These are phyloP conservation scores for Cucumis variabilis DNA, from an alignment of 331 rosid genomes.

Conservation along the genomic window DNA sequence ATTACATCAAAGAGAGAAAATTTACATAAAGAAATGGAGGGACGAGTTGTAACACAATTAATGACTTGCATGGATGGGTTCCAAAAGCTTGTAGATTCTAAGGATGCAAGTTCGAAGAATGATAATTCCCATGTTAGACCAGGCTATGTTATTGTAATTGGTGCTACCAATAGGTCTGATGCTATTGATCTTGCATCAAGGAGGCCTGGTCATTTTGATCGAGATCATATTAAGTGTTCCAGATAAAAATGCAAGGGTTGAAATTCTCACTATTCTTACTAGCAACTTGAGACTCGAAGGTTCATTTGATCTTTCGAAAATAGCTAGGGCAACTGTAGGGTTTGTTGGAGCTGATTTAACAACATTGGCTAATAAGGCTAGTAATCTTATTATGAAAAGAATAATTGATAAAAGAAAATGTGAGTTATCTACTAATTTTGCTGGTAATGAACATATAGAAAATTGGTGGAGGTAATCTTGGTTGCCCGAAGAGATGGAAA, in stretches of 20 bases:
- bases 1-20: constrained; percentile 87
- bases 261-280: constrained; percentile 71
- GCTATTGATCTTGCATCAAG: constrained; percentile 83
- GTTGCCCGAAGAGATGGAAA: constrained; percentile 68
- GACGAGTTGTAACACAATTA: constrained; percentile 79
- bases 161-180: constrained; percentile 96
- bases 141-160: constrained; percentile 87
- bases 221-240: constrained; percentile 80
- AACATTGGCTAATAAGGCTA: constrained; percentile 75
- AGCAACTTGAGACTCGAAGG: constrained; percentile 66
- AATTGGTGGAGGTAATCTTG: constrained; percentile 77
- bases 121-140: constrained; percentile 49
- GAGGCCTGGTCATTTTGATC: constrained; percentile 92
- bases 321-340: constrained; percentile 85
- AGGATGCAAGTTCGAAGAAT: constrained; percentile 41
- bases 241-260: constrained; percentile 72
- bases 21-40: constrained; percentile 89
- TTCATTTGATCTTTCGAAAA: constrained; percentile 67
- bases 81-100: constrained; percentile 42
- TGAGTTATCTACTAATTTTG: constrained; percentile 42
- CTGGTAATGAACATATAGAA: constrained; percentile 40
- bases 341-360: constrained; percentile 92
- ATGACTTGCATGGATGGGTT: constrained; percentile 89
- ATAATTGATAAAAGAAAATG: constrained; percentile 60
- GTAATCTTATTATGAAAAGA: constrained; percentile 77